Evolutionary conservation across 2,329 filamentous ascomycete genomes (phyloP), one percentile per base, ranked within the genome.

Genomic region (Fusarium sp.): DNA sequence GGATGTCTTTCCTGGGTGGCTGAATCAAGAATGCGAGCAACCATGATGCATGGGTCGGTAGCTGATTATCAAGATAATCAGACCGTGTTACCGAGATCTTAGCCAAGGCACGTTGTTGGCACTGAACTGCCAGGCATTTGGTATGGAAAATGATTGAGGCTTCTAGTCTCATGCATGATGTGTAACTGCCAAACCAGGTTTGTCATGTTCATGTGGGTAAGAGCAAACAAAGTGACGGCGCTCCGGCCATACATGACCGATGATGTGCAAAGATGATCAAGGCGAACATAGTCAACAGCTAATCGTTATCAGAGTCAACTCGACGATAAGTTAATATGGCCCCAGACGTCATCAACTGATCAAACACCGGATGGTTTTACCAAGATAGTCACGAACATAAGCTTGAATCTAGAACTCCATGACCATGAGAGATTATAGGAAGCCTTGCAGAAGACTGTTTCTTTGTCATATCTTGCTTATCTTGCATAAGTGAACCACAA

Each of bases 41-140:
- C 23, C 5, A 44, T 31, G 18, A 11, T 24, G 35, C 21, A 35
- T 12, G 23, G 39, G 6, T 23, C 23, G 41, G 42, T 23, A 41
- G 9, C 31, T 56, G 60, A 62, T 66, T 66, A 57, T 69, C 47
- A 50, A 21, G 42, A 69, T 66, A 55, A 69, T 56, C 48, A 47
- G 23, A 39, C 8, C 23, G 23, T 20, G 11, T 31, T 35, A 15
- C 13, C 23, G 21, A 26, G 38, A 49, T 26, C 11, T 15, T 21
- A 15, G 20, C 21, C 23, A 18, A 39, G 20, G 16, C 8, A 33
- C 28, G 20, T n/a, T n/a, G n/a, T 18, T 31, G 21, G 33, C 10
- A n/a, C 33, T 5, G 7, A n/a, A 39, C 20, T 50, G 42, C 23
- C 31, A 5, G 13, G 28, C 6, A 24, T 35, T 31, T 48, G 42